These are phyloP conservation scores for Neurospora tetraspora DNA, from an alignment of 495 filamentous ascomycete genomes.

Conservation along the genomic window DNA sequence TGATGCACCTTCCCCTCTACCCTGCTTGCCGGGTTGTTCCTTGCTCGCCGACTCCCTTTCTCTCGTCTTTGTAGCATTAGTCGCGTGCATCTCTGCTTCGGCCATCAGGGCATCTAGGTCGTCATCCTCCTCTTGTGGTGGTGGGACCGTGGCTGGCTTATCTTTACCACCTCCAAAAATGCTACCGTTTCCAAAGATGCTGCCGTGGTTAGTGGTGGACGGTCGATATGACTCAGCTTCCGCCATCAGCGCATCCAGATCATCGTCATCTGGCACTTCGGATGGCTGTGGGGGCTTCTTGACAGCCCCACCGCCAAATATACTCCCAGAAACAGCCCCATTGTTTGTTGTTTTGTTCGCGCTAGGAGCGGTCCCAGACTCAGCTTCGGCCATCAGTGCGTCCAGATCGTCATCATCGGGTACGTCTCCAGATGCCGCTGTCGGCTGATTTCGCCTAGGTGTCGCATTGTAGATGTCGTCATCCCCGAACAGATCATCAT, in stretches of 20 bases:
- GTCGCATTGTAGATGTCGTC: constrained; percentile 37
- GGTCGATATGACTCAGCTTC: constrained; percentile 28
- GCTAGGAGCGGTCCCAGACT: constrained; percentile 15
- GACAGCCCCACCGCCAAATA: constrained; percentile 21
- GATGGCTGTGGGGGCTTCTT: background rate
- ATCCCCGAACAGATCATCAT: constrained; percentile 26
- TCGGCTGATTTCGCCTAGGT: constrained; percentile 9
- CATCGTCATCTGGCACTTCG: constrained; percentile 34
- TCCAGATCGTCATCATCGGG: constrained; percentile 42
- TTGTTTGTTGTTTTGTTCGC: background rate
- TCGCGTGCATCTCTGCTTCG: constrained; percentile 24
- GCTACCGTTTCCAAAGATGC: background rate
- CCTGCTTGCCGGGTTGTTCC: background rate
- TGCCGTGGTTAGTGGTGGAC: background rate
- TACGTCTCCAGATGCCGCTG: constrained; percentile 14
- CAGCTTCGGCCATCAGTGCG: constrained; percentile 39
- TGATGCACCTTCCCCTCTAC: constrained; percentile 4
- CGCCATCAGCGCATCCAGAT: constrained; percentile 44
- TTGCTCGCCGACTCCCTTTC: background rate
- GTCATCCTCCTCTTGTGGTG: constrained; percentile 9
- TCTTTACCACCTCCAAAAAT: constrained; percentile 15
- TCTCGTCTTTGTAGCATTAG: background rate
- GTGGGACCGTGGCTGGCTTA: background rate
- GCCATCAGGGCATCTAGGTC: constrained; percentile 40
- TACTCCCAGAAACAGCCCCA: constrained; percentile 8